Conservation (phyloP, 2,329 filamentous ascomycete species). For the Alternaria sp. region DNA sequence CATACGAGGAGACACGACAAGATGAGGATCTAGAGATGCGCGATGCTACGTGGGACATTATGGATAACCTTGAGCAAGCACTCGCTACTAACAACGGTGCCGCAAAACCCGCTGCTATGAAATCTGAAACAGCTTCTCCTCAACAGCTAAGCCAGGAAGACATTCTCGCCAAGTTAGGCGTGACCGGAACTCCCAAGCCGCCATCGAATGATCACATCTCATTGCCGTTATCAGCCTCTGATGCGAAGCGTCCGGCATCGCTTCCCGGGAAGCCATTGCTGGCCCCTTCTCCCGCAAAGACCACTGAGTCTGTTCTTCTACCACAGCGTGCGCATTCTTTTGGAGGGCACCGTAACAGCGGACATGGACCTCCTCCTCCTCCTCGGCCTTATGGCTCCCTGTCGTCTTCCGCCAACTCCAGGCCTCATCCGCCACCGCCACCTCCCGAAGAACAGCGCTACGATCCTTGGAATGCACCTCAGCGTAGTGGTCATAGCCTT, state of each 20-base stretch:
- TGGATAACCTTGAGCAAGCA: conserved; percentile 53
- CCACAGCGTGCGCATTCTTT: conserved; percentile 36
- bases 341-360: conserved; percentile 26
- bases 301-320: conserved; percentile 13
- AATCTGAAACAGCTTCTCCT: conserved; percentile 6
- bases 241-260: conserved; percentile 22
- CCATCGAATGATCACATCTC: conserved; percentile 33
- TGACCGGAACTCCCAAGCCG: conserved; percentile 51
- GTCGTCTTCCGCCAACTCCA: conserved; percentile 23
- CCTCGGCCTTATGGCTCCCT: conserved; percentile 40
- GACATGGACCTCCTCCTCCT: conserved; percentile 19
- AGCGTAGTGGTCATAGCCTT: conserved; percentile 26
- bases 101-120: conserved; percentile 11
- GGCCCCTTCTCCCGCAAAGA: conserved; percentile 8
- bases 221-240: conserved; percentile 17
- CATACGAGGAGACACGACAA: conserved; percentile 27
- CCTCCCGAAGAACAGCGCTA: conserved; percentile 26
- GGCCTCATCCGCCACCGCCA: conserved; percentile 35
- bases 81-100: conserved; percentile 37
- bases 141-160: conserved; percentile 46
- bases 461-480: conserved; percentile 36
- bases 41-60: conserved; percentile 49
- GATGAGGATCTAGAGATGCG: conserved; percentile 46
- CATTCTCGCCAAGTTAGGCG: conserved; percentile 48
- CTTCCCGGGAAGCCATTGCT: conserved; percentile 31